Evolutionary conservation across 2,329 filamentous ascomycete species (phyloP).

Genomic region (Sporothrix mexicana): DNA sequence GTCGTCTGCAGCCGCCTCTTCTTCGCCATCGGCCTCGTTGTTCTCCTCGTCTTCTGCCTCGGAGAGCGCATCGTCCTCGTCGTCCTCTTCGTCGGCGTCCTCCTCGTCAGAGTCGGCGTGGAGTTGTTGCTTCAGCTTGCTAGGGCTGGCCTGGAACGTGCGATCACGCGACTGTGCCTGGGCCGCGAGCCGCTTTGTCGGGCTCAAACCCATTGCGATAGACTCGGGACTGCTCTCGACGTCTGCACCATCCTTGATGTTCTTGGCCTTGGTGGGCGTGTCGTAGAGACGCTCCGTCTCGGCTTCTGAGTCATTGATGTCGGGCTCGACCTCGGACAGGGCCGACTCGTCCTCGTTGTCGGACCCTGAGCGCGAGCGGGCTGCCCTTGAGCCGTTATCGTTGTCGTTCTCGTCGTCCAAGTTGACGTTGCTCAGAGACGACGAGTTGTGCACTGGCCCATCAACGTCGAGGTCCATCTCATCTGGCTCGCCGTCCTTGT

Average conservation of each 20-base stretch:
- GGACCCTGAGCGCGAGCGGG: conserved; percentile 32
- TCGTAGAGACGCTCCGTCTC: conserved; percentile 92
- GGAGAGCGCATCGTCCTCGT: conserved; percentile 43
- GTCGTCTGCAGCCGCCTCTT: conserved; percentile 34
- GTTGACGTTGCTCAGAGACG: conserved; percentile 36
- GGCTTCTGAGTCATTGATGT: conserved; percentile 75
- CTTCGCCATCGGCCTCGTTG: conserved; percentile 46
- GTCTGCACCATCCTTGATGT: conserved; percentile 39
- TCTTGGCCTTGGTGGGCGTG: conserved; percentile 70
- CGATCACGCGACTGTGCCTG: conserved; percentile 33
- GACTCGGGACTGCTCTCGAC: conserved; percentile 58
- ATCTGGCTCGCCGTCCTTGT: conserved; percentile 74
- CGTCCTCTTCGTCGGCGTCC: conserved; percentile 46
- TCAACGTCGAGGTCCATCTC: conserved; percentile 55
- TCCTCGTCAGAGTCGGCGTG: conserved; percentile 51
- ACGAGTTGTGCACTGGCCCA: conserved; percentile 42
- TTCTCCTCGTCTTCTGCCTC: conserved; percentile 45
- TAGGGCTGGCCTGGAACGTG: conserved; percentile 61
- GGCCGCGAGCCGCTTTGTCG: conserved; percentile 31
- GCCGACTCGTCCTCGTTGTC: conserved; percentile 49
- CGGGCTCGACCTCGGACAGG: conserved; percentile 58
- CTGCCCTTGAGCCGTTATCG: conserved; percentile 37
- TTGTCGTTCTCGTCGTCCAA: conserved; percentile 38
- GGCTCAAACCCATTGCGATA: conserved; percentile 53
- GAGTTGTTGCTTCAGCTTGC: conserved; percentile 69